Base-by-base conservation (phyloP, 345 rosid species). In the Eucalyptus shirleyi region DNA sequence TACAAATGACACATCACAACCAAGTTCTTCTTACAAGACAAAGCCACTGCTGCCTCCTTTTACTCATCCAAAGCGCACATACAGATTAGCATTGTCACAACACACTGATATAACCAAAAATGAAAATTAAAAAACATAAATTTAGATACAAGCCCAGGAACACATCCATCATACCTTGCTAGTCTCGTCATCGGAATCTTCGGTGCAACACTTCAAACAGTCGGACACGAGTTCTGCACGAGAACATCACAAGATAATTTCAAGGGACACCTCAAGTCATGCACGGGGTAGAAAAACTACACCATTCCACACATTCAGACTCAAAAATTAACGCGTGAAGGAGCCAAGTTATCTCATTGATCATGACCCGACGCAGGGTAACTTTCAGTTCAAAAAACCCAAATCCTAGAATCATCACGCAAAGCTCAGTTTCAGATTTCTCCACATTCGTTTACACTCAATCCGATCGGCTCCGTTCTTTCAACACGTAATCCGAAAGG, bases 141-240 rank as follows among this genome's bases (percentile, higher is more conserved):
- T 53, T 53, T 44, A 88, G 69, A 40, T 30, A 44, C 69, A 59
- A 65, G n/a, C 59, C 51, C 53, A n/a, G 86, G 1, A 40, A 37
- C 3, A 19, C 12, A 56, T 86, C 82, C 87, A 77, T 40, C 88
- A 87, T 92, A 96, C 99, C 99, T 98, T 97, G 92, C 96, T 96
- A 87, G 90, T 93, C 85, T 98, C 95, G 90, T 98, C 98, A 90
- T 98, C 98, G 26, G 97, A 94, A 88, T 97, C 99, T 94, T 98
- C 99, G 8, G 98, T 95, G 92, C 99, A 98, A 91, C 99, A 97
- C 88, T 96, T 97, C 93, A 96, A 90, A 94, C 99, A 98, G 90
- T 97, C 99, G 89, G 98, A 96, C 81, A 98, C 94, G 92, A 98
- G 91, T 91, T 96, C 98, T 98, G 98, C 95, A 92, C 82, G 60